Conservation (phyloP, 495 filamentous ascomycete species). For the Ramalina intermedia region DNA sequence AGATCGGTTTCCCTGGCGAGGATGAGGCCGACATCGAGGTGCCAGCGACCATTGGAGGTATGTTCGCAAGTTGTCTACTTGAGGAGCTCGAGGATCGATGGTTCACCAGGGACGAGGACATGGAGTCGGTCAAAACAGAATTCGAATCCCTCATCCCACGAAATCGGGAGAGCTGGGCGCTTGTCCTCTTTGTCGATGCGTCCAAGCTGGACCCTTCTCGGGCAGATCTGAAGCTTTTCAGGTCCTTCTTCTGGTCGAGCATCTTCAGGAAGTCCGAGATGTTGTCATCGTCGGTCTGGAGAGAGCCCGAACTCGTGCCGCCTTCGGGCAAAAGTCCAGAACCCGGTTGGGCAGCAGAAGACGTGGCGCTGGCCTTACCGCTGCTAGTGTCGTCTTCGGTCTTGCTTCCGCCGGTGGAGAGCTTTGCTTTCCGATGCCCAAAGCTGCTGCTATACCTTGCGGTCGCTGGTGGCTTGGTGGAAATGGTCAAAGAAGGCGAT, state of each 20-base stretch:
- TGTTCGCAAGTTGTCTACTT: slow-evolving; percentile 68
- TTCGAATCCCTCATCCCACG: slow-evolving; percentile 78
- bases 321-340: slow-evolving; percentile 71
- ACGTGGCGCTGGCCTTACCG: slow-evolving; percentile 71
- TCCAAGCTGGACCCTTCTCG: slow-evolving; percentile 39
- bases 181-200: slow-evolving; percentile 44
- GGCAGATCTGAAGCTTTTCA: slow-evolving; percentile 48
- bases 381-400: slow-evolving; percentile 73
- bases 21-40: slow-evolving; percentile 74
- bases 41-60: slow-evolving; percentile 70
- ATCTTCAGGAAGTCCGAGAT: slow-evolving; percentile 85
- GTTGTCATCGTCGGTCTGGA: slow-evolving; percentile 77
- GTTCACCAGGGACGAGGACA: slow-evolving; percentile 70
- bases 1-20: slow-evolving; percentile 81
- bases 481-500: slow-evolving; percentile 45
- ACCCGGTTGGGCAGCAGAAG: slow-evolving; percentile 69
- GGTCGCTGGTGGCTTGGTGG: slow-evolving; percentile 60
- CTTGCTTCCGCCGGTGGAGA: slow-evolving; percentile 59
- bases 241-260: slow-evolving; percentile 65
- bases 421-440: slow-evolving; percentile 62
- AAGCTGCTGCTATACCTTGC: slow-evolving; percentile 72
- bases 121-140: slow-evolving; percentile 69
- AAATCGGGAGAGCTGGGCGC: slow-evolving; percentile 59
- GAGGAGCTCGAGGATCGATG: slow-evolving; percentile 73
- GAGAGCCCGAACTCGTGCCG: slow-evolving; percentile 60